These are phyloP conservation scores for Geranomyces michiganensis DNA, from an alignment of 192 early-diverging fungal species.

Conservation along the genomic window DNA sequence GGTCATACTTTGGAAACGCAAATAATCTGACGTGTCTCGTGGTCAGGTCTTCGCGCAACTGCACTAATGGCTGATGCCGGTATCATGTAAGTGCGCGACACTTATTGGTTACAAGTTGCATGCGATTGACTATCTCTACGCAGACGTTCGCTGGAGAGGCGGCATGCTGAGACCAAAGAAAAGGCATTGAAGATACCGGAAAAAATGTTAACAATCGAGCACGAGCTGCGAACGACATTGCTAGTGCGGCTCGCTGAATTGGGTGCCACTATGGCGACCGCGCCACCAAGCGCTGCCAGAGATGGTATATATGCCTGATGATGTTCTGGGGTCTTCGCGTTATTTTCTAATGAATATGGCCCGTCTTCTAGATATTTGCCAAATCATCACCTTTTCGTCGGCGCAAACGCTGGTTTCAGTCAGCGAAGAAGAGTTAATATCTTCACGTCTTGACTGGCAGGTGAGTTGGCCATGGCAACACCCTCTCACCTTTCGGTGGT, in stretches of 20 bases:
- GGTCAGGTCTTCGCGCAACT: background rate
- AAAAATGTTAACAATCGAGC: background rate
- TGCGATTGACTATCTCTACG: background rate
- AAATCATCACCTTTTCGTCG: background rate
- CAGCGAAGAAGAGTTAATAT: background rate
- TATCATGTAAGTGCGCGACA: background rate
- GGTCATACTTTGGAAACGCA: background rate
- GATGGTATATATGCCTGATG: too few relatives aligned
- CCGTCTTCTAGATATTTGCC: background rate
- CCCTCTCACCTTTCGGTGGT: background rate
- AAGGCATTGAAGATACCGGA: background rate
- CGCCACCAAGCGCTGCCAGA: background rate
- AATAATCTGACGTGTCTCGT: background rate
- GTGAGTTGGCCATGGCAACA: background rate
- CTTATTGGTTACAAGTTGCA: background rate
- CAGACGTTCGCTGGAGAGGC: background rate
- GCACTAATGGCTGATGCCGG: background rate
- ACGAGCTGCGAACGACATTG: background rate
- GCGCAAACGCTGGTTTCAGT: background rate
- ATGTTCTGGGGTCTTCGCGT: too few relatives aligned
- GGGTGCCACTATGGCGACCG: background rate
- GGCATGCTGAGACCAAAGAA: background rate
- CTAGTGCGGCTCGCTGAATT: background rate
- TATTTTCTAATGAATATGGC: background rate
- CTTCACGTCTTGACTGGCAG: background rate